These are phyloP conservation scores for Claviceps fusiformis DNA, from an alignment of 2,329 filamentous ascomycete genomes.

Conservation along the genomic window DNA sequence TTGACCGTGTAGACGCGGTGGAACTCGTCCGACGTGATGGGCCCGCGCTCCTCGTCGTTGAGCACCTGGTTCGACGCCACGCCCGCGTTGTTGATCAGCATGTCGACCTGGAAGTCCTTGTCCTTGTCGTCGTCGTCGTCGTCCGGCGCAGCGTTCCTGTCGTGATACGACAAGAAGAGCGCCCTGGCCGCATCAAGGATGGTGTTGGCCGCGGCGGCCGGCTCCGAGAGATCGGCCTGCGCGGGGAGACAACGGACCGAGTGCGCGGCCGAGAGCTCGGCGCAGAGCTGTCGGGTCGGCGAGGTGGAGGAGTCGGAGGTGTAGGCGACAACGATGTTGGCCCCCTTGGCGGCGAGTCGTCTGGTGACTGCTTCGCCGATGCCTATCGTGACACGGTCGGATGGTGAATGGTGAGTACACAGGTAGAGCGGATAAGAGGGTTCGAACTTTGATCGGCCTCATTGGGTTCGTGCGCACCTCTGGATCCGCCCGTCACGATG, in stretches of 20 bases:
- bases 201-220: slow-evolving; percentile 12
- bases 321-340: slow-evolving; percentile 46
- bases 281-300: slow-evolving; percentile 32
- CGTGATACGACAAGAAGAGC: slow-evolving; percentile 15
- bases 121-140: no score
- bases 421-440: no score
- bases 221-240: slow-evolving; percentile 17
- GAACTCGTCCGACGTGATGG: slow-evolving; percentile 51
- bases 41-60: slow-evolving; percentile 35
- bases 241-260: slow-evolving; percentile 16
- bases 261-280: slow-evolving; percentile 31
- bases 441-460: no score
- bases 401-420: no score
- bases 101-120: slow-evolving; percentile 48
- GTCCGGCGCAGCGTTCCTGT: background rate
- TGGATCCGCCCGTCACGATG: slow-evolving; percentile 21
- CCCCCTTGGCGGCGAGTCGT: slow-evolving; percentile 47
- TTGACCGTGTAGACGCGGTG: slow-evolving; percentile 64
- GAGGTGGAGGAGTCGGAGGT: slow-evolving; percentile 39
- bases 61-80: slow-evolving; percentile 51
- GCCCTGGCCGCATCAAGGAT: slow-evolving; percentile 17
- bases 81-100: slow-evolving; percentile 80
- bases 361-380: slow-evolving; percentile 46
- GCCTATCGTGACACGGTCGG: no score
- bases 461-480: slow-evolving; percentile 17